Evolutionary conservation across 2,329 filamentous ascomycete genomes (phyloP), one percentile per base, ranked within the genome.

Genomic region (Blumeriella jaapii): DNA sequence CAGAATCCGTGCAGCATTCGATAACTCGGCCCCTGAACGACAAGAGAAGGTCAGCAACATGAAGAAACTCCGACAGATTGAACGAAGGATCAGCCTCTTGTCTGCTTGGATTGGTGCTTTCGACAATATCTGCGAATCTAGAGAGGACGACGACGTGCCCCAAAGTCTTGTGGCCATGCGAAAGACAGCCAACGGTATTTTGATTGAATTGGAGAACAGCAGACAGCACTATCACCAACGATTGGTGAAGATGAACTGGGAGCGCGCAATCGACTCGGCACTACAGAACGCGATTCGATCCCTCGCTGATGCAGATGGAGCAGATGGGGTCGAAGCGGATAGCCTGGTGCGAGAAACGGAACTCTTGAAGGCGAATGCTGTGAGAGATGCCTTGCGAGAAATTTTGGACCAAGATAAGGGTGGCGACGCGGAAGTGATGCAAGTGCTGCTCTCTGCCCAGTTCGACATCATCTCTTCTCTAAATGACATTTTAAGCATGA

Each of bases 61-160:
- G 76, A 84, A 84, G 62, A 85, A 82, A 49, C 62, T 93, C 40
- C 78, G 81, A 48, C 75, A 82, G 35, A 76, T 94, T 19, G 85
- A 94, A 61, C 74, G 85, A 46, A 75, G 91, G 11, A 93, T 95
- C 42, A 71, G 76, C 5, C 67, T 93, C 41, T 68, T 98, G n/a
- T 87, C 82, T 3, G 78, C 81, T 1, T 98, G 91, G 91, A 81
- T 95, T 38, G 82, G 82, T 1, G 85, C 86, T 2, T 98, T 96
- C 50, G 89, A 96, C 44, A 67, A 71, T 1, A 73, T 93, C 2
- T 89, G 80, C 48, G 83, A 85, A 24, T 68, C 68, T 30, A 69
- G 77, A 12, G 79, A 81, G 34, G 71, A 76, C 13, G 78, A 81
- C 40, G 70, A 77, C 10, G 76, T 78, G 69, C 74, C 86, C 1